Conservation (phyloP, 495 filamentous ascomycete genomes). For the Parathielavia hyrcaniae region DNA sequence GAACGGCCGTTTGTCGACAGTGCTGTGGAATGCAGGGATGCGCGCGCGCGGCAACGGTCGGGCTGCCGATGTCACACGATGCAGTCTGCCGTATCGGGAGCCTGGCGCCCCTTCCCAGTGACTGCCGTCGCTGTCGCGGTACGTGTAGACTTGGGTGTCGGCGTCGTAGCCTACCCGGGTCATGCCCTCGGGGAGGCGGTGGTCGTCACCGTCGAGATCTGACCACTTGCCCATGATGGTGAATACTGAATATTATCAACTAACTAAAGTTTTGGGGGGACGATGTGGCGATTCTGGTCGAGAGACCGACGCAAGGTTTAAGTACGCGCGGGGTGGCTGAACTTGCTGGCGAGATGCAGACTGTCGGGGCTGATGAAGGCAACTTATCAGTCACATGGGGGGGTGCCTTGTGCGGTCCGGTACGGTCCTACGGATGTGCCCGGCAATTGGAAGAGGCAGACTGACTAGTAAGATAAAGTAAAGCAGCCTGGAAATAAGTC, state of each 20-base stretch:
- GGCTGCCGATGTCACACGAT: slow-evolving; percentile 20
- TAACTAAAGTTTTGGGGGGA: background rate
- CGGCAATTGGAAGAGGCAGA: too few species aligned
- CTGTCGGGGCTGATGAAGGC: background rate
- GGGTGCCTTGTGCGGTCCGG: too few species aligned
- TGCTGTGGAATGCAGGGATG: slow-evolving; percentile 2
- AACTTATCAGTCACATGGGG: too few species aligned
- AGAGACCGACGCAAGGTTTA: background rate
- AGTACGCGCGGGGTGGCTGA: too few species aligned
- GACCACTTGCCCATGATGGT: slow-evolving; percentile 39
- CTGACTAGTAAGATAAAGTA: too few species aligned
- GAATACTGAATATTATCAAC: background rate
- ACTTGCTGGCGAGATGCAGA: too few species aligned
- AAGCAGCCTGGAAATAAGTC: too few species aligned
- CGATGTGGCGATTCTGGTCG: background rate
- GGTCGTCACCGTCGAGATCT: slow-evolving; percentile 43
- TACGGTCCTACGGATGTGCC: too few species aligned
- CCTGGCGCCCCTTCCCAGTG: slow-evolving; percentile 44
- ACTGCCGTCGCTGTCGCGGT: slow-evolving; percentile 37
- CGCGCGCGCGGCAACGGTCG: slow-evolving; percentile 13
- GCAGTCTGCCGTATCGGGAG: slow-evolving; percentile 40
- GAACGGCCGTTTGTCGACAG: slow-evolving; percentile 10
- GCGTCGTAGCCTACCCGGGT: slow-evolving; percentile 49
- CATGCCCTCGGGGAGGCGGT: slow-evolving; percentile 50
- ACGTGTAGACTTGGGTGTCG: slow-evolving; percentile 46